Base-by-base conservation (phyloP, 1,284 basidiomycete genomes). In the Xerocomus subilludens region DNA sequence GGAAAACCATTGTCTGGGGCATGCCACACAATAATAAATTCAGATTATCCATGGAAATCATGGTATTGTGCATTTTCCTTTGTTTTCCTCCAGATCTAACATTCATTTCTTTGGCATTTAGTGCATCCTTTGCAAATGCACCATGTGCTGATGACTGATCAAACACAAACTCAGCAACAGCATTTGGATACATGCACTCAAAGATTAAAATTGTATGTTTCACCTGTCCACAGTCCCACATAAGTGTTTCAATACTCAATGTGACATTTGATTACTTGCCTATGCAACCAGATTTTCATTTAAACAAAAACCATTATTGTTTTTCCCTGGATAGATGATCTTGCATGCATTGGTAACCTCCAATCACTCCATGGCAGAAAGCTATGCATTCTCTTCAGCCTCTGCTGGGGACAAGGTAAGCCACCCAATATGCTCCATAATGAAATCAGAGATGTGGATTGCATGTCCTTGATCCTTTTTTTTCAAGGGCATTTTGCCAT, bases 251-350 rank as follows among this genome's bases (percentile, higher is more conserved):
- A 51, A 18, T 51, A n/a, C n/a, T 27, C 25, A 51, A 51, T 27
- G 27, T 51, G 14, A 27, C 27, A 51, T n/a, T n/a, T n/a, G n/a
- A n/a, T n/a, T n/a, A n/a, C 77, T 25, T 78, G 78, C 45, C 69
- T 38, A 63, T 70, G 74, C 33, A 80, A 72, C 63, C 81, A 82
- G 27, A 35, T 75, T 58, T 80, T 68, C n/a, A 83, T 75, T 64
- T 63, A 59, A 59, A 64, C 64, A 70, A 35, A 72, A 75, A 4
- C 67, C 58, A 63, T 72, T 21, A 30, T 74, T 47, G n/a, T 74
- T 69, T 42, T 74, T 71, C 4, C 69, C 55, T 9, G 63, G 66
- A 36, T 67, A 71, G 27, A 74, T 74, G 16, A 71, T 69, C 16
- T 71, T 56, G 10, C 33, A 27, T 6, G 47, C 64, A 63, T 63